These are phyloP conservation scores for Trifolium subterraneum DNA, from an alignment of 306 rosid species.

Conservation along the genomic window DNA sequence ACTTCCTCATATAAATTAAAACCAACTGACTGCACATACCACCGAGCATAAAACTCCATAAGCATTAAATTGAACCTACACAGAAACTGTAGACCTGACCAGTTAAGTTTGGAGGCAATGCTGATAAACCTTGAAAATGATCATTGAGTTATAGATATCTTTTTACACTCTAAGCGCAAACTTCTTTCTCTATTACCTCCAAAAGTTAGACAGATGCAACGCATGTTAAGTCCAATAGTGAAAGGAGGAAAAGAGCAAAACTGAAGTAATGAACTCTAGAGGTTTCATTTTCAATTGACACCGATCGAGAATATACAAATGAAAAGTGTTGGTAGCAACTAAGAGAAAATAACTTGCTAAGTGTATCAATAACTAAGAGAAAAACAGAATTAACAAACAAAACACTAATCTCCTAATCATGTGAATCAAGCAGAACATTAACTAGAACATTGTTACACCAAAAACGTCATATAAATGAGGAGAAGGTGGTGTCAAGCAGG, in stretches of 20 bases:
- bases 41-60: background rate
- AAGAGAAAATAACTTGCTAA: background rate
- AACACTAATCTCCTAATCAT: background rate
- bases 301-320: background rate
- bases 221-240: background rate
- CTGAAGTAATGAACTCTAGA: background rate
- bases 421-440: constrained; percentile 20
- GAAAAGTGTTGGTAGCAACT: background rate
- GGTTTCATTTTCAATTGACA: background rate
- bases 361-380: background rate
- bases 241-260: background rate
- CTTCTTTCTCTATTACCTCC: no score
- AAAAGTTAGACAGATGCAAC: no score
- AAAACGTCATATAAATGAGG: background rate
- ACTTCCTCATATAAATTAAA: no score
- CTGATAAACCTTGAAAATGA: background rate
- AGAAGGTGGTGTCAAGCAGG: background rate
- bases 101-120: background rate
- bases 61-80: constrained; percentile 6
- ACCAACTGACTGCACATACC: constrained; percentile 24
- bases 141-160: no score
- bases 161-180: no score
- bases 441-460: constrained; percentile 3
- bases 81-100: background rate
- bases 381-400: background rate